Percentiles rank a stretch among this genome's conserved stretches.
phyloP scores from a whole-genome alignment of 192 early-diverging fungal genomes.

The Entomortierella chlamydospora region DNA sequence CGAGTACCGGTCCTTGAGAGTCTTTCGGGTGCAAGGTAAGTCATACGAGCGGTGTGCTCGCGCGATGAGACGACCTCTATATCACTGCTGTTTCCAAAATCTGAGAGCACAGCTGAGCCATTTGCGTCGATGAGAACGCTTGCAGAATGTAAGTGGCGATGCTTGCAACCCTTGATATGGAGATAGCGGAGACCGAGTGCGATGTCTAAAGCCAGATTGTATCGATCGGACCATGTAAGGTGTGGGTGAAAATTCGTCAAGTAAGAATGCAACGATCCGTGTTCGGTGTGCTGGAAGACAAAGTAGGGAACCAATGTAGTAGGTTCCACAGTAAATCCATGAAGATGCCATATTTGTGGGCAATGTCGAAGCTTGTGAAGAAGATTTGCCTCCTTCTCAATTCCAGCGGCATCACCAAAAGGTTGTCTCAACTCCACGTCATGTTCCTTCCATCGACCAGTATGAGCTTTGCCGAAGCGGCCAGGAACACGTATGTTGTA shows the following conservation, averaged over 20 bases:
- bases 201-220: slow-evolving; percentile 55
- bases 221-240: slow-evolving; percentile 52
- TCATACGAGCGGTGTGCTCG: slow-evolving; percentile 38
- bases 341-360: slow-evolving; percentile 31
- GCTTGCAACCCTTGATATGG: slow-evolving; percentile 33
- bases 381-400: slow-evolving; percentile 33
- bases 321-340: slow-evolving; percentile 44
- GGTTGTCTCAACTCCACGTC: slow-evolving; percentile 34
- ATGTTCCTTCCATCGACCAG: slow-evolving; percentile 43
- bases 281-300: slow-evolving; percentile 45
- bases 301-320: slow-evolving; percentile 18
- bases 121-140: slow-evolving; percentile 46
- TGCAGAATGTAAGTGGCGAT: slow-evolving; percentile 49
- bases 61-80: slow-evolving; percentile 37
- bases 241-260: slow-evolving; percentile 45
- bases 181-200: slow-evolving; percentile 41
- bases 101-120: slow-evolving; percentile 48
- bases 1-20: slow-evolving; percentile 23
- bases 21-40: slow-evolving; percentile 46
- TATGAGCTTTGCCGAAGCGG: slow-evolving; percentile 21
- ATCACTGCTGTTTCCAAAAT: slow-evolving; percentile 39
- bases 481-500: slow-evolving; percentile 40
- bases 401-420: slow-evolving; percentile 16
- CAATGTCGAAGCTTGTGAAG: slow-evolving; percentile 26
- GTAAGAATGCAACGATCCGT: slow-evolving; percentile 44